phyloP scores from a whole-genome alignment of 169 alveolate genomes.

The Perkinsus chesapeaki region DNA sequence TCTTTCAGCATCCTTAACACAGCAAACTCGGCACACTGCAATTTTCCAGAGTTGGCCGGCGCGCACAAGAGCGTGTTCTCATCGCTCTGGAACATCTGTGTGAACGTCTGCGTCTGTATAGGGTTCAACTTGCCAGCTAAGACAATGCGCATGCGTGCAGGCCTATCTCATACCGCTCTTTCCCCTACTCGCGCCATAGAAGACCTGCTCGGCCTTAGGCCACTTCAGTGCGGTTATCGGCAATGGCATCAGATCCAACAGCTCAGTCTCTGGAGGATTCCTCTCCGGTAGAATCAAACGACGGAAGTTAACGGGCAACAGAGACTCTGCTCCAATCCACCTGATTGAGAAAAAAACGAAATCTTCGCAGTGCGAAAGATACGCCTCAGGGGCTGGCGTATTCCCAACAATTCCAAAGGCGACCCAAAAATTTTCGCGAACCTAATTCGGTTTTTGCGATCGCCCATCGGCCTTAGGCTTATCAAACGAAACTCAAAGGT shows the following conservation, averaged over 20 bases:
- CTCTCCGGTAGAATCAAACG: slow-evolving; percentile 86
- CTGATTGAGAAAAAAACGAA: slow-evolving; percentile 11
- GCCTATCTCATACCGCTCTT: background rate
- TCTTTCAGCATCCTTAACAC: slow-evolving; percentile 62
- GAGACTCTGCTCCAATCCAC: slow-evolving; percentile 76
- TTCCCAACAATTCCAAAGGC: too few species aligned
- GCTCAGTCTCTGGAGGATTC: slow-evolving; percentile 82
- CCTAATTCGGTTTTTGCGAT: too few species aligned
- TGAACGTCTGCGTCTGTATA: slow-evolving; percentile 60
- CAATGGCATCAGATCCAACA: slow-evolving; percentile 87
- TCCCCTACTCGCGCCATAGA: slow-evolving; percentile 22
- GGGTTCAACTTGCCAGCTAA: slow-evolving; percentile 40
- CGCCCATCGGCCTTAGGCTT: too few species aligned
- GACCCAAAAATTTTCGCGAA: too few species aligned
- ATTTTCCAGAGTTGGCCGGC: slow-evolving; percentile 81
- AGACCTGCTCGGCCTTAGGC: slow-evolving; percentile 65
- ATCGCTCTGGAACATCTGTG: slow-evolving; percentile 41
- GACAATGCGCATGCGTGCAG: background rate
- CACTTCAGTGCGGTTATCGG: slow-evolving; percentile 76
- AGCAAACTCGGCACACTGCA: slow-evolving; percentile 75
- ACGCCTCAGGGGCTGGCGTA: too few species aligned
- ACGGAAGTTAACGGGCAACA: slow-evolving; percentile 72
- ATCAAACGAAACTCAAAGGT: slow-evolving; percentile 44
- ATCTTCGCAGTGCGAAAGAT: background rate
- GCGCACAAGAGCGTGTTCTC: slow-evolving; percentile 83